Conservation (phyloP, 2,329 filamentous ascomycete species). For the Hypoxylon sp. region DNA sequence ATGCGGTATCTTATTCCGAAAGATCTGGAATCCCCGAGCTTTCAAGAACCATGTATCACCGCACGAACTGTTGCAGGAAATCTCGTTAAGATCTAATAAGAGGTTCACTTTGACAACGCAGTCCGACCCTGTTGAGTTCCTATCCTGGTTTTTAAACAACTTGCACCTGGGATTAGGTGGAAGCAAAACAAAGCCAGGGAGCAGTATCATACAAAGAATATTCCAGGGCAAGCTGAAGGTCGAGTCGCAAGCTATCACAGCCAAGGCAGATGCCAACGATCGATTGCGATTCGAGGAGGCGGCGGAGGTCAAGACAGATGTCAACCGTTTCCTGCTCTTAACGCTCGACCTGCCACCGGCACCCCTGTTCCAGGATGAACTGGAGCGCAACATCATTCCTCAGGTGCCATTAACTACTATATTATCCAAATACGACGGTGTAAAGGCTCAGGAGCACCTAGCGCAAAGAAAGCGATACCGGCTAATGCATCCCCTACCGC, state of each 20-base stretch:
- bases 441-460: slow-evolving; percentile 87
- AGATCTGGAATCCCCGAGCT: slow-evolving; percentile 97
- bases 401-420: slow-evolving; percentile 87
- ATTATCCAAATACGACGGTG: slow-evolving; percentile 92
- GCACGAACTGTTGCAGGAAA: slow-evolving; percentile 95
- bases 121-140: slow-evolving; percentile 95
- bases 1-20: slow-evolving; percentile 90
- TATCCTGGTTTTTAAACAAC: slow-evolving; percentile 98
- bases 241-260: slow-evolving; percentile 93
- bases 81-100: slow-evolving; percentile 90
- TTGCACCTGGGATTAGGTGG: slow-evolving; percentile 93
- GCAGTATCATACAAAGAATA: slow-evolving; percentile 89
- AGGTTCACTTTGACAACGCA: slow-evolving; percentile 92
- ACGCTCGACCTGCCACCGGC: slow-evolving; percentile 93
- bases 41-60: slow-evolving; percentile 98
- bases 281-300: slow-evolving; percentile 94
- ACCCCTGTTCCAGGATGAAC: slow-evolving; percentile 94
- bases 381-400: slow-evolving; percentile 96
- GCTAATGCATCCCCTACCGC: slow-evolving; percentile 89
- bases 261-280: slow-evolving; percentile 88
- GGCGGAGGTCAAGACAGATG: slow-evolving; percentile 81
- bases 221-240: slow-evolving; percentile 95
- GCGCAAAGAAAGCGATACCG: slow-evolving; percentile 91
- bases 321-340: slow-evolving; percentile 87
- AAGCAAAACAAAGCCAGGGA: slow-evolving; percentile 85